A percentile compares a stretch with the other conserved stretches of the same genome.
Evolutionary conservation across 169 alveolate genomes (phyloP).

Genomic region (Plasmodium billcollinsi): DNA sequence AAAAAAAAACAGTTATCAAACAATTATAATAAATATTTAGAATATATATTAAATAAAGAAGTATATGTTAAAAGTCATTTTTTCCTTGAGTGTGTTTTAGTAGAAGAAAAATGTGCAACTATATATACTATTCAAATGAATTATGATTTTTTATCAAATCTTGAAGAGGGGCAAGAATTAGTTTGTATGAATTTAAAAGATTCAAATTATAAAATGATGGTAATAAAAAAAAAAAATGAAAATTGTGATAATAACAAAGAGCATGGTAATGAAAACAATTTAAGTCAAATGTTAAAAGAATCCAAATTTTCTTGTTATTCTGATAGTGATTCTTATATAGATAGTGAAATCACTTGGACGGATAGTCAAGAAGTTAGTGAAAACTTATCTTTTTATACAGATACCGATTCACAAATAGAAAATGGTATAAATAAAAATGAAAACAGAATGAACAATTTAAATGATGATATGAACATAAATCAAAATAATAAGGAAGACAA

Average conservation of each 20-base stretch:
- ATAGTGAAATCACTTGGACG: constrained; percentile 73
- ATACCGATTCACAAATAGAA: not conserved
- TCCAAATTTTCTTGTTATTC: constrained; percentile 75
- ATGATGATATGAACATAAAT: not conserved
- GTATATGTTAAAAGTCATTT: constrained; percentile 28
- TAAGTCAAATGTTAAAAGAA: constrained; percentile 38
- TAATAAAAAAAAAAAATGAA: constrained; percentile 14
- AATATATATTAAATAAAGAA: constrained; percentile 51
- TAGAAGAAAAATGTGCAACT: constrained; percentile 24
- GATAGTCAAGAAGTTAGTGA: constrained; percentile 28
- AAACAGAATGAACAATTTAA: not conserved
- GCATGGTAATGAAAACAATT: too few species aligned
- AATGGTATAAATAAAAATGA: not conserved
- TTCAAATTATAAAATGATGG: constrained; percentile 37
- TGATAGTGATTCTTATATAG: constrained; percentile 75
- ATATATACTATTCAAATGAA: constrained; percentile 65
- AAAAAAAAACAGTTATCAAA: constrained; percentile 62
- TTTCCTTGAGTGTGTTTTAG: constrained; percentile 37
- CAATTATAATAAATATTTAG: constrained; percentile 50
- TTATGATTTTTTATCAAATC: constrained; percentile 18
- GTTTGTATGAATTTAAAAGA: constrained; percentile 6
- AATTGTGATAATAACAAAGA: constrained; percentile 15
- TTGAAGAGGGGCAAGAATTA: not conserved
- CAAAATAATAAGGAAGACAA: not conserved
- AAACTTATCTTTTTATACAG: constrained; percentile 7